Evolutionary conservation across 768 basidiomycete species (phyloP), one percentile per base, ranked within the genome.

Genomic region (Lentinula sp.): DNA sequence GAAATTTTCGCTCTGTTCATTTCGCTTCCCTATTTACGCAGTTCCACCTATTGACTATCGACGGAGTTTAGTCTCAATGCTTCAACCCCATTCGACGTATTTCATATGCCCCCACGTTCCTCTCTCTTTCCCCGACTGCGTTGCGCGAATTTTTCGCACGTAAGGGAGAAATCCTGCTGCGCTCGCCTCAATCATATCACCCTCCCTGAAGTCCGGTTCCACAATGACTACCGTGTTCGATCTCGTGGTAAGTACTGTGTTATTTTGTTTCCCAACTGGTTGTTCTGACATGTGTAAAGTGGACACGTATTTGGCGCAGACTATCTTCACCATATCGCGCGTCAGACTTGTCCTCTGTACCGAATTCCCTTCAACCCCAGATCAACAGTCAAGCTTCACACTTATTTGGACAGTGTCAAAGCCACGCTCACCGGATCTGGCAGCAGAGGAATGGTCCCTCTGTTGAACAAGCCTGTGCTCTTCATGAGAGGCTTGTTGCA

Each of bases 261-360:
- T 6, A n/a, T 12, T 39, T 41, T 9, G 41, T 39, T 15, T 15
- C 18, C 18, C 51, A 18, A 23, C 15, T 20, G 2, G 33, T 51
- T 36, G 20, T 23, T 23, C 36, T 39, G 36, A 55, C 36, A 3
- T 55, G 7, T 36, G 6, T 35, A 1, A 16, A 56, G 90, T 62
- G 89, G 90, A 16, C 88, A 90, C 69, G 81, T 85, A 60, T 89
- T 89, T 72, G 90, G 86, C 66, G 72, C 74, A 63, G 71, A 69
- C 76, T 77, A 58, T 59, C 75, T 88, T 54, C 69, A 79, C 41
- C 74, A 78, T 60, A 67, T 88, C 60, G 73, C 73, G 55, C 76
- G 76, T 57, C 72, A 74, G 45, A 72, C 70, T 54, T 90, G 88
- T 66, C 88, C 88, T 50, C 72, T 91, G 52, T 91, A 88, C 73